phyloP scores from a whole-genome alignment of 305 asterid genomes.

The Fraxinus velutina region DNA sequence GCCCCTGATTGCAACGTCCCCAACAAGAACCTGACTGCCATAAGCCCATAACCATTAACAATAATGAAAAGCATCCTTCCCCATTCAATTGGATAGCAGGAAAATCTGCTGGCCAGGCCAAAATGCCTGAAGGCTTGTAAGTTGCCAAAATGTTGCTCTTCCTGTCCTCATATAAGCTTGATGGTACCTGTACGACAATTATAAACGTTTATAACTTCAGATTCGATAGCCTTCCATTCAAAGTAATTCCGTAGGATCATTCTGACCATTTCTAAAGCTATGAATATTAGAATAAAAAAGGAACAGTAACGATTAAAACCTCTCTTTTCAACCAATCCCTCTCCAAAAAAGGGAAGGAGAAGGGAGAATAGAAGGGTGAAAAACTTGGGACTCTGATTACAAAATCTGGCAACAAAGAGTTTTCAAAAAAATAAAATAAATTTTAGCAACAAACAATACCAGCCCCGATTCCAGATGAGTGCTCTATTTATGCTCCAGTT shows the following conservation, averaged over 20 bases:
- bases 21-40: conserved; percentile 72
- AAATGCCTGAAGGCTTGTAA: conserved; percentile 96
- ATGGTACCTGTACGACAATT: conserved; percentile 64
- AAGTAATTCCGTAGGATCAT: neutral
- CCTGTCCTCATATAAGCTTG: conserved; percentile 99
- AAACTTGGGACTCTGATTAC: neutral
- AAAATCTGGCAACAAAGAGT: conserved; percentile 14
- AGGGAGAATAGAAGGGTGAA: neutral
- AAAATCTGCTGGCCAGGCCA: conserved; percentile 98
- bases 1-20: conserved; percentile 51
- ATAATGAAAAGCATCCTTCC: conserved; percentile 28
- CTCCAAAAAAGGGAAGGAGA: neutral
- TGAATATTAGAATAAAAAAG: neutral
- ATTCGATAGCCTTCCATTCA: neutral
- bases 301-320: neutral
- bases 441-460: conserved; percentile 40
- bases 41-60: neutral
- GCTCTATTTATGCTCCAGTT: conserved; percentile 87
- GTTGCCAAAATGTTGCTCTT: conserved; percentile 93
- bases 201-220: neutral
- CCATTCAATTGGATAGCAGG: neutral
- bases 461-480: conserved; percentile 94
- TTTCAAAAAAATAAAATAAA: no score
- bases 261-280: neutral
- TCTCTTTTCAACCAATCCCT: neutral